Base-by-base conservation (phyloP, 768 basidiomycete genomes). In the Sarcodon sp. region DNA sequence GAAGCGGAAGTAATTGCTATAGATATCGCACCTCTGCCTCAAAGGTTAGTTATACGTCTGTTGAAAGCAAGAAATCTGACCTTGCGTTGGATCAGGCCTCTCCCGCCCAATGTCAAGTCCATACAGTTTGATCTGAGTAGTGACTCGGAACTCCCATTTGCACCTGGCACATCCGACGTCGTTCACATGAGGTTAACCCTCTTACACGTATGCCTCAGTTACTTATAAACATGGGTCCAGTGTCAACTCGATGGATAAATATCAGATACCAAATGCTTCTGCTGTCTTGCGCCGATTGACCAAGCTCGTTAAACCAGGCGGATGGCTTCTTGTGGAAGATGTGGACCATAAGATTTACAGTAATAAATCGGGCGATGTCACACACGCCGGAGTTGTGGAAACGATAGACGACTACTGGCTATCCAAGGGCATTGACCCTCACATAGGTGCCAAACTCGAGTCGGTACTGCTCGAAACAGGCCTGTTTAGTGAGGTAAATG, bases 111-210 rank as follows among this genome's bases (percentile, higher is more conserved):
- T 27, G 21, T 27, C 21, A 27, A 27, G 21, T 27, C 21, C 21
- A 27, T 27, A 27, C 21, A 27, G 21, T 27, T 27, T 27, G 21
- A 27, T 27, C 21, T 27, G 21, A 27, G 21, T 4, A 27, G 21
- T 27, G 21, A 27, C 21, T 27, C 21, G 21, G 21, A 27, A 27
- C 55, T 58, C 39, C 60, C 58, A 1, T 61, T 56, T 35, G 35
- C 52, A 5, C 38, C 46, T 11, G 57, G 50, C 18, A 33, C 38
- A 16, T 61, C 59, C 49, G 60, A 61, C 49, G 43, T 58, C 31
- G 47, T 61, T 11, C 60, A 61, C 37, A 46, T 51, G 27, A 53
- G 60, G 12, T 51, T 61, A 35, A 53, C 58, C 10, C 51, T 59
- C 7, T 46, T 55, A 18, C 60, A 61, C 45, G 60, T 57, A 43